Evolutionary conservation across 1,139 yeast species (phyloP).

Genomic region (Pneumocystis canis): DNA sequence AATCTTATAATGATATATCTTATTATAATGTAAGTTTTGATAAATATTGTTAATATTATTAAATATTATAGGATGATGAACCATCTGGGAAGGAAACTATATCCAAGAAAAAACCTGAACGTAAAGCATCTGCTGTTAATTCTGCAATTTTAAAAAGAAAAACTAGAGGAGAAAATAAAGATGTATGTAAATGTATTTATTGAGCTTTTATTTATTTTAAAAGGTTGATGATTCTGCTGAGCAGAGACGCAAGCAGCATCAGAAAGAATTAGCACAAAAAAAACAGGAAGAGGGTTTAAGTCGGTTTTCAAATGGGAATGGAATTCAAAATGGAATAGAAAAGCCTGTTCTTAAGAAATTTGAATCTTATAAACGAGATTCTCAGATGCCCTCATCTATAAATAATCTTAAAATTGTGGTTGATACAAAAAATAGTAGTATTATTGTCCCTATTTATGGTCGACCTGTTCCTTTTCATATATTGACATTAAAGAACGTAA

Average conservation of each 20-base stretch:
- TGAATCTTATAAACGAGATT: constrained; percentile 85
- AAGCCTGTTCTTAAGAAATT: constrained; percentile 74
- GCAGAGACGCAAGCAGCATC: constrained; percentile 68
- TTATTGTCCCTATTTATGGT: constrained; percentile 81
- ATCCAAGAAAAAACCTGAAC: constrained; percentile 16
- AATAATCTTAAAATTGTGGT: constrained; percentile 76
- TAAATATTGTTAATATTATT: constrained; percentile 26
- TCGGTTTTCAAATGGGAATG: constrained; percentile 20
- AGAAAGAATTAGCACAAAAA: constrained; percentile 34
- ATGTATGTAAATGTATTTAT: constrained; percentile 16
- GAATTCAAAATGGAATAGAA: constrained; percentile 52
- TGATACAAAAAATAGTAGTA: constrained; percentile 76
- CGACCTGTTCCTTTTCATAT: constrained; percentile 97
- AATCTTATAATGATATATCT: constrained; percentile 58
- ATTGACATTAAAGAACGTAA: constrained; percentile 83
- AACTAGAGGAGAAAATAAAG: constrained; percentile 60
- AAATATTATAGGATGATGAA: constrained; percentile 13
- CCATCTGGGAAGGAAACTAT: constrained; percentile 19
- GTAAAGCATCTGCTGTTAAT: constrained; percentile 15
- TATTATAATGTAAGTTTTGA: constrained; percentile 49
- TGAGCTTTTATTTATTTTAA: background rate
- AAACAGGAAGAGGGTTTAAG: constrained; percentile 15
- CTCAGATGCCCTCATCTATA: constrained; percentile 74
- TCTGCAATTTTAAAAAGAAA: constrained; percentile 58
- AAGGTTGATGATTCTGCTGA: constrained; percentile 58